These are phyloP conservation scores for Ganoderma sp. DNA, from an alignment of 1,284 basidiomycete genomes.

Conservation along the genomic window DNA sequence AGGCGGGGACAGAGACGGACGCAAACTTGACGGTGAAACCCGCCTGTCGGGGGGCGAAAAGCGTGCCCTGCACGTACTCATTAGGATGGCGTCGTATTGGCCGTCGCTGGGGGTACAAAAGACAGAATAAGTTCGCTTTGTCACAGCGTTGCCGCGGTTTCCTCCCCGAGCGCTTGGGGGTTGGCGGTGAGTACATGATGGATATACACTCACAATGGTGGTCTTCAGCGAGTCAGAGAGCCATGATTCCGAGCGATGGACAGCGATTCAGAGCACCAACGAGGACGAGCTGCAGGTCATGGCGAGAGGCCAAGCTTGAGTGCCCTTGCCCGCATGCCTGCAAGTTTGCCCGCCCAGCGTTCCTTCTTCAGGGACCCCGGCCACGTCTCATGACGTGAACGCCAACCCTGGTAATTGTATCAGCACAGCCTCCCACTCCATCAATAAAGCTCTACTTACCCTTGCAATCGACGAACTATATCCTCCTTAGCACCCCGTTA, in stretches of 20 bases:
- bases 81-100: conserved; percentile 34
- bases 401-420: no score
- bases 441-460: not conserved
- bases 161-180: conserved; percentile 9
- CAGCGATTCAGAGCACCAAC: conserved; percentile 11
- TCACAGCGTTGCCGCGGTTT: conserved; percentile 27
- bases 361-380: not conserved
- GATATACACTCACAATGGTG: conserved; percentile 31
- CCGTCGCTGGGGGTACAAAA: conserved; percentile 26
- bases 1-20: conserved; percentile 21
- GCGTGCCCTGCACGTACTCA: conserved; percentile 35
- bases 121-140: conserved; percentile 25
- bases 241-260: conserved; percentile 28
- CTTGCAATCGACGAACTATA: not conserved
- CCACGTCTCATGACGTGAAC: not conserved
- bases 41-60: conserved; percentile 24
- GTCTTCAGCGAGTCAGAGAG: conserved; percentile 37
- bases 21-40: conserved; percentile 22
- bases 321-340: conserved; percentile 18
- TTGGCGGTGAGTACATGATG: conserved; percentile 41
- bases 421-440: not conserved
- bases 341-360: conserved; percentile 8
- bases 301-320: conserved; percentile 19
- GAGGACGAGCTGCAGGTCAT: conserved; percentile 14
- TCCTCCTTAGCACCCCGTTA: not conserved